Evolutionary conservation across 495 filamentous ascomycete species (phyloP).

Genomic region (Mycothermus thermophilus): DNA sequence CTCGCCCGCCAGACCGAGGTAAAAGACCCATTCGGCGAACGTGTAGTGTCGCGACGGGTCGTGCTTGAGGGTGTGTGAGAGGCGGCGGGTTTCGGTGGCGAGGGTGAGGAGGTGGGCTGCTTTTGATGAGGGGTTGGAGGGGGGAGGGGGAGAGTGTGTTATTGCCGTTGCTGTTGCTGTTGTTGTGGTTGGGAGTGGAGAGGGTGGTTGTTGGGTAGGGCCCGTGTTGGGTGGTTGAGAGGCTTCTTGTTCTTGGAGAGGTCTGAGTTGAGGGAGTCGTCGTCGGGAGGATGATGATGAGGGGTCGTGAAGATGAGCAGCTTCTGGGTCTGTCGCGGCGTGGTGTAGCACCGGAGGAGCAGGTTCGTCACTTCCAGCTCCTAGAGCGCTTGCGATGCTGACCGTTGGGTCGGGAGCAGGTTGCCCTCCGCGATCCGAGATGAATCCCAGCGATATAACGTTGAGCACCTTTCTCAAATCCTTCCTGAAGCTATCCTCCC

Average conservation of each 20-base stretch:
- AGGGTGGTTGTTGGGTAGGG: constrained; percentile 4
- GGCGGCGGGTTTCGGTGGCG: constrained; percentile 50
- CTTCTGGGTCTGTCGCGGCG: constrained; percentile 10
- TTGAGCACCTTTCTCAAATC: constrained; percentile 25
- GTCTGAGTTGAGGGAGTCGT: too few relatives aligned
- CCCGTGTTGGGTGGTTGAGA: constrained; percentile 1
- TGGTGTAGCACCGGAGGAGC: constrained; percentile 29
- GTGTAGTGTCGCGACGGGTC: constrained; percentile 53
- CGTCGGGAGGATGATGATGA: too few relatives aligned
- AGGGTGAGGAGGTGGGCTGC: constrained; percentile 54
- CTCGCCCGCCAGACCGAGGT: constrained; percentile 59
- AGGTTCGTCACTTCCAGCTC: too few relatives aligned
- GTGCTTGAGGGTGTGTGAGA: constrained; percentile 49
- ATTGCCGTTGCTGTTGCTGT: not conserved
- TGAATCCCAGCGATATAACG: constrained; percentile 22
- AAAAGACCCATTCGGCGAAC: constrained; percentile 74
- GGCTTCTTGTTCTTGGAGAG: too few relatives aligned
- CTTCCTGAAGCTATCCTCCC: constrained; percentile 39
- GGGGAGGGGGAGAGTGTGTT: not conserved
- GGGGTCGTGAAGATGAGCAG: too few relatives aligned
- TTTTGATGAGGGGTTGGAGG: constrained; percentile 17
- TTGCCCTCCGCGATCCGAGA: constrained; percentile 22
- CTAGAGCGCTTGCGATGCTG: too few relatives aligned
- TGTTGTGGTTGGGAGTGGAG: not conserved
- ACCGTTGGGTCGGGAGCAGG: constrained; percentile 20